phyloP scores from a whole-genome alignment of 257 asterid genomes.

The Lantana camara region DNA sequence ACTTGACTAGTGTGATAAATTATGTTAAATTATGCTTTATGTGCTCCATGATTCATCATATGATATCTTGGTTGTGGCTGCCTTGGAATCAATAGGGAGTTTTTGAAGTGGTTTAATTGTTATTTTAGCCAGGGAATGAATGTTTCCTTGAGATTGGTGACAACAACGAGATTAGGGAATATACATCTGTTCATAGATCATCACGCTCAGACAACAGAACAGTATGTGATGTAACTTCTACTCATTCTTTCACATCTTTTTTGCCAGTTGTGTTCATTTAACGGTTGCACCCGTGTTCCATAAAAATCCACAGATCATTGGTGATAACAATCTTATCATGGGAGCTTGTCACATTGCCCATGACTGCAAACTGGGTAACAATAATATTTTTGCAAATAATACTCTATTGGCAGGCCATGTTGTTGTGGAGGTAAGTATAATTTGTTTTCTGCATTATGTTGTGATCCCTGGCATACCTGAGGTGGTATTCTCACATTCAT shows the following conservation, averaged over 20 bases:
- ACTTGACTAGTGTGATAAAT: constrained; percentile 19
- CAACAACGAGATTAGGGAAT: constrained; percentile 88
- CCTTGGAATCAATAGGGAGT: constrained; percentile 7
- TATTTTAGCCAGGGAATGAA: constrained; percentile 75
- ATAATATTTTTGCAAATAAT: constrained; percentile 83
- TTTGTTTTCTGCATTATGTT: constrained; percentile 10
- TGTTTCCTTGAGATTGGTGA: constrained; percentile 94
- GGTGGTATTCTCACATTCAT: constrained; percentile 7
- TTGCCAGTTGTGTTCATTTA: constrained; percentile 3
- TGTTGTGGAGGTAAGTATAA: constrained; percentile 68
- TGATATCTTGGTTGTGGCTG: constrained; percentile 15
- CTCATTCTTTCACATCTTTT: constrained; percentile 11
- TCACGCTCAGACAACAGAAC: constrained; percentile 75
- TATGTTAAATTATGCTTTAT: constrained; percentile 12
- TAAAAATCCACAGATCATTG: constrained; percentile 64
- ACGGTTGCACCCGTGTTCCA: constrained; percentile 5
- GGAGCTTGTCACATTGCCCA: constrained; percentile 98
- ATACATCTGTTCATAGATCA: constrained; percentile 86
- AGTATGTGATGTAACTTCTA: constrained; percentile 42
- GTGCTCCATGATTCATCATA: constrained; percentile 5
- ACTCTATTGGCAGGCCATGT: constrained; percentile 97
- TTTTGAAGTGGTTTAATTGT: constrained; percentile 27
- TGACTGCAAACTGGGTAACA: constrained; percentile 86
- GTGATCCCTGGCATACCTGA: constrained; percentile 5
- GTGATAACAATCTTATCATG: constrained; percentile 87